Conservation (phyloP, 192 early-diverging fungal species). For the Neocallimastix lanati region DNA sequence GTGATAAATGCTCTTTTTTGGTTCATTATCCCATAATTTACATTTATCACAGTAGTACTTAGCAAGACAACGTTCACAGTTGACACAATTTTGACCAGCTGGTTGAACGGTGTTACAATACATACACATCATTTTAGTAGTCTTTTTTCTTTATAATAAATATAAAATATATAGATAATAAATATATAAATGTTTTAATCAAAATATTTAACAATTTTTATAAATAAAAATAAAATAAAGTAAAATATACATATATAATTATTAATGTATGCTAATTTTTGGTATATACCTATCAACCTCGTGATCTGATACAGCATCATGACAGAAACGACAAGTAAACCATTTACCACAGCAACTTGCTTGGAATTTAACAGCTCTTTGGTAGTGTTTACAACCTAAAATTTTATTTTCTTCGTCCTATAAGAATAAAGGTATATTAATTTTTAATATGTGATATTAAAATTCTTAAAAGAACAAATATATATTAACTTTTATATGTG, state of each 20-base stretch:
- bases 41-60: constrained; percentile 76
- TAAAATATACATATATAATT: too few relatives aligned
- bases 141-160: constrained; percentile 24
- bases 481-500: not conserved
- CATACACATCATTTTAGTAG: constrained; percentile 85
- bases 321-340: constrained; percentile 59
- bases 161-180: not conserved
- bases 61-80: constrained; percentile 47
- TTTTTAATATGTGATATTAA: not conserved
- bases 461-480: too few relatives aligned
- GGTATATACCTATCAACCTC: constrained; percentile 40
- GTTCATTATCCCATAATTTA: constrained; percentile 78
- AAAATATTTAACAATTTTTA: too few relatives aligned
- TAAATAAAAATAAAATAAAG: too few relatives aligned
- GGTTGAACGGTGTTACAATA: constrained; percentile 65
- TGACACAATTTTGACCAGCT: constrained; percentile 48
- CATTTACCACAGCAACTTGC: constrained; percentile 57
- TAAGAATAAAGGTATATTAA: not conserved
- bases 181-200: too few relatives aligned
- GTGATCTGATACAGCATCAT: constrained; percentile 47
- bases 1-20: constrained; percentile 73
- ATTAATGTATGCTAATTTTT: not conserved
- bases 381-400: constrained; percentile 66
- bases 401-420: constrained; percentile 28
- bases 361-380: constrained; percentile 48